phyloP scores from a whole-genome alignment of 2,329 filamentous ascomycete genomes.

The Cladosporium sp. region DNA sequence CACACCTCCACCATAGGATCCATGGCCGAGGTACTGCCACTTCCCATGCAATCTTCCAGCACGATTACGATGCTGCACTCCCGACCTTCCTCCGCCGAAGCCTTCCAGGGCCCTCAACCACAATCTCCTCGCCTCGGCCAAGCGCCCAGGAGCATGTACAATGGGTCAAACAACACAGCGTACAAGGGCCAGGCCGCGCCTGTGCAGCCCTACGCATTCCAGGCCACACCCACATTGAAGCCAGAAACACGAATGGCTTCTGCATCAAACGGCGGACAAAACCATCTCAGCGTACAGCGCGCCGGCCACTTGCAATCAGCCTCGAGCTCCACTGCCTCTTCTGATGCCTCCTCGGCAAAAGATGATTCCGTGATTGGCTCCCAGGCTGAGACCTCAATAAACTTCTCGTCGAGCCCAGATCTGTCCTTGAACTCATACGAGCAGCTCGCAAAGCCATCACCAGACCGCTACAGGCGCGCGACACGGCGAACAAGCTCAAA shows the following conservation, averaged over 20 bases:
- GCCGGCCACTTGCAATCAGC: conserved; percentile 35
- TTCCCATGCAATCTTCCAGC: conserved; percentile 47
- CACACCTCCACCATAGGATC: conserved; percentile 26
- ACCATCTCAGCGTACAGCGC: conserved; percentile 20
- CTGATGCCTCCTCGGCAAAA: conserved; percentile 42
- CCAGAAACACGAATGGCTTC: conserved; percentile 58
- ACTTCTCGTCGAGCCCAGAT: conserved; percentile 55
- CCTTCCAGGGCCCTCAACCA: conserved; percentile 43
- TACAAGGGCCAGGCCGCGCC: conserved; percentile 47
- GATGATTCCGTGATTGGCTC: conserved; percentile 38
- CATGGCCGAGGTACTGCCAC: conserved; percentile 50
- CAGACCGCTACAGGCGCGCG: conserved; percentile 77
- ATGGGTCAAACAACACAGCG: conserved; percentile 40
- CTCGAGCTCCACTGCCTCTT: conserved; percentile 51
- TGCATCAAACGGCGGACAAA: conserved; percentile 46
- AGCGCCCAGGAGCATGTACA: conserved; percentile 46
- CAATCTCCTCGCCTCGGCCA: conserved; percentile 42
- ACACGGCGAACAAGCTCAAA: conserved; percentile 50
- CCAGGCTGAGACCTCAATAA: conserved; percentile 42
- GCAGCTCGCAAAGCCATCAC: conserved; percentile 65
- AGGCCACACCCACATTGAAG: conserved; percentile 55
- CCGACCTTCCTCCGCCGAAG: conserved; percentile 46
- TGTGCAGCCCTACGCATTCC: conserved; percentile 53
- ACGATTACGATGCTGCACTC: conserved; percentile 53
- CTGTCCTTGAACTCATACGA: conserved; percentile 57